A percentile compares a stretch with the other conserved stretches of the same genome.
Evolutionary conservation across 2,329 filamentous ascomycete species (phyloP).

Genomic region (Trichoderma sp.): DNA sequence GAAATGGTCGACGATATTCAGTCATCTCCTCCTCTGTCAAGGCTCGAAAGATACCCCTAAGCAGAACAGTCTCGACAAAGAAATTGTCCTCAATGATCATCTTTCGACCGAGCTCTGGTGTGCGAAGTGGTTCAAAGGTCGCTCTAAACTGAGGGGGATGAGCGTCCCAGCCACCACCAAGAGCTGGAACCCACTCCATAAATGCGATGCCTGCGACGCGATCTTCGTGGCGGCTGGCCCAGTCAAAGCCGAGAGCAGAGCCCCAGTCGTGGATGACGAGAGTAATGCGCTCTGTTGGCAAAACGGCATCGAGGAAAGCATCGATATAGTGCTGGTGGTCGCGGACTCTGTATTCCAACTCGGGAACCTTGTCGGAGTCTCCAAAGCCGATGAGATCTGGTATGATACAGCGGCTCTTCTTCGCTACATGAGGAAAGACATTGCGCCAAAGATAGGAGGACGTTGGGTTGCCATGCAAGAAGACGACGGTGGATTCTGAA

Average conservation of each 20-base stretch:
- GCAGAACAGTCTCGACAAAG: background rate
- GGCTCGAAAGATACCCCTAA: background rate
- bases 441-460: slow-evolving; percentile 19
- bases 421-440: background rate
- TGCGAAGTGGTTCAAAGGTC: background rate
- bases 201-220: background rate
- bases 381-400: slow-evolving; percentile 11
- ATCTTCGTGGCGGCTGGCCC: slow-evolving; percentile 8
- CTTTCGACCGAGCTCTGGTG: background rate
- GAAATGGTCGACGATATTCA: slow-evolving; percentile 1
- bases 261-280: slow-evolving; percentile 11
- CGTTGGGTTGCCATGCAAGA: slow-evolving; percentile 11
- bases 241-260: slow-evolving; percentile 8
- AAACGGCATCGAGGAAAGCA: background rate
- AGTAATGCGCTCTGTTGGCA: background rate
- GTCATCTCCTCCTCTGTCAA: slow-evolving; percentile 1
- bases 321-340: slow-evolving; percentile 16
- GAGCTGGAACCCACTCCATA: slow-evolving; percentile 1
- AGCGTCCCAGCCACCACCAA: background rate
- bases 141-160: background rate
- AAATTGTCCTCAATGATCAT: slow-evolving; percentile 3
- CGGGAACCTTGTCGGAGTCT: slow-evolving; percentile 4
- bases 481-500: background rate
- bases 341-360: background rate
- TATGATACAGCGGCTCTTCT: background rate